These are phyloP conservation scores for Thielaviopsis ethacetica DNA, from an alignment of 2,329 filamentous ascomycete species.

Conservation along the genomic window DNA sequence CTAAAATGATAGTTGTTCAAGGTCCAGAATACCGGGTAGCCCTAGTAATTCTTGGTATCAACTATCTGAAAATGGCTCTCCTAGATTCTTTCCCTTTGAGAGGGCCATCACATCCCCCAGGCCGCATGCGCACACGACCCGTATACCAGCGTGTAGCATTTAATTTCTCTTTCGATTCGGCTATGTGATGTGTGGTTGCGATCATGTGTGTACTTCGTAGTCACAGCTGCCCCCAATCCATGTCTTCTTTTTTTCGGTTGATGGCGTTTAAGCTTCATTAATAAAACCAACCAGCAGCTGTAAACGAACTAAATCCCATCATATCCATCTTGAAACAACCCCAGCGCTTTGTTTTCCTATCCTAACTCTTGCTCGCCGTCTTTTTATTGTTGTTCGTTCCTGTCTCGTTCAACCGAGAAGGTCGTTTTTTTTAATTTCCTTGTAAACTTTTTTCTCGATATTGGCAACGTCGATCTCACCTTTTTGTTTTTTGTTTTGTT, in stretches of 20 bases:
- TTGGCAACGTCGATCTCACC: neutral
- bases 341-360: neutral
- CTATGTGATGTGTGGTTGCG: no score
- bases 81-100: no score
- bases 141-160: no score
- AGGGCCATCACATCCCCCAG: no score
- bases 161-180: no score
- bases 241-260: neutral
- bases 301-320: neutral
- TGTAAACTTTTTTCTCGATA: neutral
- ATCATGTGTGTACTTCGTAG: no score
- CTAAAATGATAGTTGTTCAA: no score
- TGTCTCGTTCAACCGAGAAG: neutral
- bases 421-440: neutral
- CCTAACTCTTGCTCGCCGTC: neutral
- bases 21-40: no score
- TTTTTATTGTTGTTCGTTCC: neutral
- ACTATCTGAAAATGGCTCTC: no score
- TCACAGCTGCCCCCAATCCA: neutral
- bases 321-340: neutral
- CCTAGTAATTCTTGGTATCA: no score
- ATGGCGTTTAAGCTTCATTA: neutral
- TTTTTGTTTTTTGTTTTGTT: neutral
- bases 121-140: no score
- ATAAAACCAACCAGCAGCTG: neutral